Evolutionary conservation across 2,329 filamentous ascomycete species (phyloP), one percentile per base, ranked within the genome.

Genomic region (Ceratocystis huliohia): DNA sequence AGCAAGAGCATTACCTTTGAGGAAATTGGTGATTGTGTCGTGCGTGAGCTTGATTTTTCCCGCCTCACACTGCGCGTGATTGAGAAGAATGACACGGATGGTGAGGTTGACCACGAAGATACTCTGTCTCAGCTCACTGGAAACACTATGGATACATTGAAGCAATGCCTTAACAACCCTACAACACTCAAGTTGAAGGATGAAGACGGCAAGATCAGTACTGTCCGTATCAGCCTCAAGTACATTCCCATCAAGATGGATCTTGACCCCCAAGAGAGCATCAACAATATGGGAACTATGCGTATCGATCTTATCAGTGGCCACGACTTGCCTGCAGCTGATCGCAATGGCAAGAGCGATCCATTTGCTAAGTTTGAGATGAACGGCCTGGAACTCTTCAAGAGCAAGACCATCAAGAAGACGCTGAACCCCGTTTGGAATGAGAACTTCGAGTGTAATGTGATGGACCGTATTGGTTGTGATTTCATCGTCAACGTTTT

Each of bases 261-360:
- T 66, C 87, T 99, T 62, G 91, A 99, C 72, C 89, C 94, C 0
- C 91, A 87, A 72, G 94, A 99, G 77, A 96, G 91, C 73, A 96
- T 99, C 81, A 97, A 96, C 83, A 99, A 99, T 77, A 96, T 96
- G 85, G 94, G 94, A 68, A 92, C 86, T 67, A 85, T 99, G 25
- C 89, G 92, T 22, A 90, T 99, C n/a, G 91, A 97, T 72, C 83
- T 99, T 20, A 79, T 97, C 46, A 91, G 96, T 74, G 94, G 87
- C 20, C 79, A 84, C 7, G 87, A 96, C 68, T 83, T 99, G n/a
- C 94, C 94, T 6, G 87, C 94, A 1, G 93, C 93, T 33, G 94
- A 99, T 73, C 87, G 91, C 44, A 99, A 99, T 73, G 94, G 94
- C 71, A 97, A 88, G 82, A 96, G 91, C 72, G 94, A 99, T 73